phyloP scores from a whole-genome alignment of 2,329 filamentous ascomycete species.

The Drechslera avenae region DNA sequence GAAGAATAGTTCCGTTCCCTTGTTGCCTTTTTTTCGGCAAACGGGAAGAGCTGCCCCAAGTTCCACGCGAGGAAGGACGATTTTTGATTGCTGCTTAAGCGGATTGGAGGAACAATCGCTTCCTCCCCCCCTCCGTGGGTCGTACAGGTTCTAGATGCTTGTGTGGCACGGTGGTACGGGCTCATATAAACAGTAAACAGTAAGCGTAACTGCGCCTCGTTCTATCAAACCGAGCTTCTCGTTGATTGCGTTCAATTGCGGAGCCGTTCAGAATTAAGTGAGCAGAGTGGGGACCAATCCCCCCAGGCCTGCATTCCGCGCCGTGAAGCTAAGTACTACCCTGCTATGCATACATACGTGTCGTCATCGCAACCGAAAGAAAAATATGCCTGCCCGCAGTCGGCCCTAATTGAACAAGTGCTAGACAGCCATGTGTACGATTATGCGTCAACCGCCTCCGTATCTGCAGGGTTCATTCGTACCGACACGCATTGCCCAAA shows the following conservation, averaged over 20 bases:
- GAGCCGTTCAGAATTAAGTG: slow-evolving; percentile 5
- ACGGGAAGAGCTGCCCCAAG: too few relatives aligned
- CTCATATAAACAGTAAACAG: neutral
- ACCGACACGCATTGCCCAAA: slow-evolving; percentile 11
- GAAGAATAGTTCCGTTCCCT: too few relatives aligned
- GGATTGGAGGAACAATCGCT: slow-evolving; percentile 27
- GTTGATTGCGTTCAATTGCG: slow-evolving; percentile 6
- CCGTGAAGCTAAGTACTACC: slow-evolving; percentile 14
- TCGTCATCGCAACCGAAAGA: slow-evolving; percentile 29
- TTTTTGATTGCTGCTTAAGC: slow-evolving; percentile 7
- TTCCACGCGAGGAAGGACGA: slow-evolving; percentile 6
- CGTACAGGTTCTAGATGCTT: slow-evolving; percentile 12
- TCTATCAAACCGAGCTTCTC: slow-evolving; percentile 19
- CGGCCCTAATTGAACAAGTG: slow-evolving; percentile 20
- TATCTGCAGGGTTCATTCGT: slow-evolving; percentile 16
- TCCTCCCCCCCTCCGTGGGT: slow-evolving; percentile 8
- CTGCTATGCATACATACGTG: slow-evolving; percentile 31
- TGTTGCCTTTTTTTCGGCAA: neutral
- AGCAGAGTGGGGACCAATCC: slow-evolving; percentile 19
- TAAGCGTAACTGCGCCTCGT: slow-evolving; percentile 12
- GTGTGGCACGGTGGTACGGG: slow-evolving; percentile 5
- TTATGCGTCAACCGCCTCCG: slow-evolving; percentile 15
- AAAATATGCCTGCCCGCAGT: slow-evolving; percentile 9
- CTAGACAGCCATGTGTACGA: slow-evolving; percentile 31
- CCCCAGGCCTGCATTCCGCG: slow-evolving; percentile 19